Base-by-base conservation (phyloP, 805 yeast genomes). In the Wickerhamomyces bisporus region DNA sequence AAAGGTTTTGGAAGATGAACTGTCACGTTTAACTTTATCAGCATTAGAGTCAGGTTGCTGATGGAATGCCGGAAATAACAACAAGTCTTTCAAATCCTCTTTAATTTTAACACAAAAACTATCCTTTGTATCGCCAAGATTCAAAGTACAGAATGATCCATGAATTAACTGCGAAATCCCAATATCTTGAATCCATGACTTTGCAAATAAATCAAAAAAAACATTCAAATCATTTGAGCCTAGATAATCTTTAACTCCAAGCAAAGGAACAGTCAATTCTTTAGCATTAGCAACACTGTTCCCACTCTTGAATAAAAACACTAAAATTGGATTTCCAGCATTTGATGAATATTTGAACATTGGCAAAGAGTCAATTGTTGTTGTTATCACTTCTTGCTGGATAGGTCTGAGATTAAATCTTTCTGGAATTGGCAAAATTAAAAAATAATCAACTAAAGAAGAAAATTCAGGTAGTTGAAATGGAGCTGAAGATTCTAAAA, bases 131-230 rank as follows among this genome's bases (percentile, higher is more conserved):
- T 32, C 17, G 0, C 34, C 26, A 2, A 45, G 34, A 35, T 60
- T 59, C 4, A 66, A 52, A 3, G 71, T 65, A 42, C 79, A 74
- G 42, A 70, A 69, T 2, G 57, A 55, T 0, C 76, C 70, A 32
- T 64, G 63, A 3, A 70, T 43, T 25, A 73, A 53, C 21, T 57
- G 56, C 13, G 53, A 50, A 35, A 62, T 55, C 12, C 58, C 53
- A 11, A 62, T 41, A 8, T 53, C 54, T 17, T 52, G 49, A 3
- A 62, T 47, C 77, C 76, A 73, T 11, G 52, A 54, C 19, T 49
- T 47, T 0, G 75, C 70, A 48, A 73, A 59, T 1, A 47, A 41
- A 42, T 71, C 75, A 48, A 72, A 70, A 35, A 68, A 62, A 10
- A 38, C 32, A 18, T 47, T 47, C 25, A 42, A 38, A 12, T 34